Base-by-base conservation (phyloP, 352 stramenopile species). In the Sclerospora graminicola region DNA sequence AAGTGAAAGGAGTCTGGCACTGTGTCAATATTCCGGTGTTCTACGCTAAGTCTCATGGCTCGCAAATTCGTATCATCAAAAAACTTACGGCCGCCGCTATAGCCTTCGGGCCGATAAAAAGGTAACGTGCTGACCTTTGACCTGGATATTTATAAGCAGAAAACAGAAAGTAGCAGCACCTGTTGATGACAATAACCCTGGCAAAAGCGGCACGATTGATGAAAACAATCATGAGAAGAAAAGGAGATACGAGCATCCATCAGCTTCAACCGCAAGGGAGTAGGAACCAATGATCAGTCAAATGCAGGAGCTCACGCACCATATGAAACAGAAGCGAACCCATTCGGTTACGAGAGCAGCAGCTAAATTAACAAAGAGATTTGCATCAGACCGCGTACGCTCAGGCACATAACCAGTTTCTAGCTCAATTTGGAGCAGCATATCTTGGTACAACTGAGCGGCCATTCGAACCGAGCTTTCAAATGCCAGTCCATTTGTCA, bases 381-480 rank as follows among this genome's bases (percentile, higher is more conserved):
- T 16, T 78, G 19, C 85, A 83, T 23, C 76, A n/a, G n/a, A n/a
- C n/a, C n/a, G n/a, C n/a, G n/a, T n/a, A n/a, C n/a, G n/a, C n/a
- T n/a, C n/a, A n/a, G 37, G 75, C 71, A 6, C 85, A 84, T 39
- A 63, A 68, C 5, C 60, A 69, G 16, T 53, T 88, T 9, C 74
- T 83, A 61, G 45, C 60, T 33, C 76, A 88, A 32, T 67, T 73
- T 37, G 63, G 79, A 33, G 51, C n/a, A n/a, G n/a, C n/a, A n/a
- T n/a, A n/a, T n/a, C n/a, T n/a, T n/a, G n/a, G n/a, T n/a, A n/a
- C n/a, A 57, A 14, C 46, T 37, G 19, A 29, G 28, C 55, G 60
- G 34, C 29, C 37, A 15, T 60, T 48, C 49, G 38, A 45, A 38
- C n/a, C 18, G 40, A 26, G 33, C 4, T 11, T 41, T 19, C 51